These are phyloP conservation scores for Mortierella alpina DNA, from an alignment of 192 early-diverging fungal genomes.

Conservation along the genomic window DNA sequence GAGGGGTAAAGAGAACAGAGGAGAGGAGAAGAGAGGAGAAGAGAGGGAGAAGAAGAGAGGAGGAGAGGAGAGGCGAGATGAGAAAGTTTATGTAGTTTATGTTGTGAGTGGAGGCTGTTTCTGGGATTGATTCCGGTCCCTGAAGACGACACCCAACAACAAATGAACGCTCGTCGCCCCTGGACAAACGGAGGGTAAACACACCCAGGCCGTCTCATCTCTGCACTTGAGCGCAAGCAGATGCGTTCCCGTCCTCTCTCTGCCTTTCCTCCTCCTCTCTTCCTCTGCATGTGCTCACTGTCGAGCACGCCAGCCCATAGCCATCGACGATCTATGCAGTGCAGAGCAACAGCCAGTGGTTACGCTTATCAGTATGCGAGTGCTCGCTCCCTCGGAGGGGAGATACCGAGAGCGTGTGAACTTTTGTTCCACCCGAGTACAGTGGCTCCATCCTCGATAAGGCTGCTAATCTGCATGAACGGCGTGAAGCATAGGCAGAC, in stretches of 20 bases:
- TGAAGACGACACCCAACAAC: background rate
- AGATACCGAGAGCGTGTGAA: too few relatives aligned
- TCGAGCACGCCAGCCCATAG: background rate
- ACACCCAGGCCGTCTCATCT: background rate
- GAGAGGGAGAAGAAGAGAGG: background rate
- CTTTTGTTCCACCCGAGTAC: too few relatives aligned
- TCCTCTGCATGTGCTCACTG: background rate
- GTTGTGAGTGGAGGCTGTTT: too few relatives aligned
- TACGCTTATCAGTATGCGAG: too few relatives aligned
- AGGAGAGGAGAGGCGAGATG: background rate
- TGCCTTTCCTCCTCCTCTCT: background rate
- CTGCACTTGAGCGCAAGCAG: background rate
- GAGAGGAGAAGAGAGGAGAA: background rate
- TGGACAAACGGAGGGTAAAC: background rate
- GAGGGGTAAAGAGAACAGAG: background rate
- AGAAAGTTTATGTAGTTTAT: background rate
- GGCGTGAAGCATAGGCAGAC: too few relatives aligned
- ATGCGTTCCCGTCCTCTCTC: background rate
- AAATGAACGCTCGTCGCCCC: background rate
- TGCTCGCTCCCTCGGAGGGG: too few relatives aligned
- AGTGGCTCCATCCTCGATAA: too few relatives aligned
- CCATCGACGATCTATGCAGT: too few relatives aligned
- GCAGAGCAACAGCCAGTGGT: too few relatives aligned
- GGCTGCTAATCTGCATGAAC: too few relatives aligned
- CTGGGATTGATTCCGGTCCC: too few relatives aligned